Evolutionary conservation across 225 moss, liverwort and hornwort genomes (phyloP).

Genomic region (Ulota crispa): DNA sequence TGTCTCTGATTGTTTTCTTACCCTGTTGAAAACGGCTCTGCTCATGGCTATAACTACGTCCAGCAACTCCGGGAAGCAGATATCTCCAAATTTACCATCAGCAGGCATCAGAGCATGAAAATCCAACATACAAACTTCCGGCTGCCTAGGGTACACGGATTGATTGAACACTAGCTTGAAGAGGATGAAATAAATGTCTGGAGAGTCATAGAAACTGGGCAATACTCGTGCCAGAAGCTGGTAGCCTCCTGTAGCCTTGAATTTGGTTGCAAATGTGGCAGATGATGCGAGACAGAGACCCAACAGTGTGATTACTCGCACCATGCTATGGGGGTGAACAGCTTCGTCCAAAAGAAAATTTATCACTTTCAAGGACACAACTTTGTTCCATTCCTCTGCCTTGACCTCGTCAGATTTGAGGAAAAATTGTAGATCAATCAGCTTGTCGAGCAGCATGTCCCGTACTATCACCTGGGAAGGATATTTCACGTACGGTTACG

Average conservation of each 20-base stretch:
- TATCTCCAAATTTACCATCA: conserved; percentile 70
- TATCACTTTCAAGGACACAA: conserved; percentile 89
- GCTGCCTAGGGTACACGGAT: conserved; percentile 85
- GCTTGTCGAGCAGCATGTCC: conserved; percentile 89
- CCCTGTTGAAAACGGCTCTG: conserved; percentile 74
- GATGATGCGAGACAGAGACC: conserved; percentile 93
- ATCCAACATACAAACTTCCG: conserved; percentile 93
- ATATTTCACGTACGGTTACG: conserved; percentile 45
- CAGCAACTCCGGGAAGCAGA: conserved; percentile 85
- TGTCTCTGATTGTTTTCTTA: conserved; percentile 66
- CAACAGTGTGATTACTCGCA: conserved; percentile 85
- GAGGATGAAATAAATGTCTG: conserved; percentile 90
- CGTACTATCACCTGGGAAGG: conserved; percentile 80
- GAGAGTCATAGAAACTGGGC: conserved; percentile 87
- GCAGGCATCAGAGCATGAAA: conserved; percentile 91
- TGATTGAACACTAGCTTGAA: conserved; percentile 89
- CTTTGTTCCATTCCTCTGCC: conserved; percentile 83
- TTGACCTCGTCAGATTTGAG: conserved; percentile 74
- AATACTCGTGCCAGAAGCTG: conserved; percentile 85
- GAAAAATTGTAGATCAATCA: conserved; percentile 87
- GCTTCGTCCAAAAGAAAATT: conserved; percentile 84
- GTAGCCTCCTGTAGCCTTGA: conserved; percentile 85
- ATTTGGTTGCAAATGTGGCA: conserved; percentile 73
- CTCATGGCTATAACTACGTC: conserved; percentile 88
- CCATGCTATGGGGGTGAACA: conserved; percentile 80